These are phyloP conservation scores for Vigna angularis DNA, from an alignment of 306 rosid species.

Conservation along the genomic window DNA sequence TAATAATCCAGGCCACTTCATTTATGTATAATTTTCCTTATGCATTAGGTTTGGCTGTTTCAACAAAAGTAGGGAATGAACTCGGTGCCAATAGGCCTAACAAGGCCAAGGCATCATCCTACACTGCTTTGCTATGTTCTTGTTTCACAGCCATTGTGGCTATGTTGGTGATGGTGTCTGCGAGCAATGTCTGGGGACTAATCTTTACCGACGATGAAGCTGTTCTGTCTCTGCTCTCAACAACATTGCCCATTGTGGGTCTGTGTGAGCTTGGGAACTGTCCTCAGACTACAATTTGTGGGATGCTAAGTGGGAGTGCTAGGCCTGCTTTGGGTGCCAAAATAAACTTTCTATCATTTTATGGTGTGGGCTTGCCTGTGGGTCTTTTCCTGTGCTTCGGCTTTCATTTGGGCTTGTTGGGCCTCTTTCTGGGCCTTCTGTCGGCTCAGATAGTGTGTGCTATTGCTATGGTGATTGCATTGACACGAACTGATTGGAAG, in stretches of 20 bases:
- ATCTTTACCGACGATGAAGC: conserved; percentile 44
- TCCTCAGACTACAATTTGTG: conserved; percentile 56
- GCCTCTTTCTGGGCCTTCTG: conserved; percentile 49
- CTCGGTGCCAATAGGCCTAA: conserved; percentile 51
- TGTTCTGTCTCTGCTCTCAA: conserved; percentile 19
- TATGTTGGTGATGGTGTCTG: conserved; percentile 32
- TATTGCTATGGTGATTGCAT: conserved; percentile 29
- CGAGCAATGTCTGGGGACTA: conserved; percentile 41
- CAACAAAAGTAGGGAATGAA: conserved; percentile 57
- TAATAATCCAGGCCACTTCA: conserved; percentile 58
- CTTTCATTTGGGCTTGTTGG: conserved; percentile 41
- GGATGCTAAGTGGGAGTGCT: conserved; percentile 54
- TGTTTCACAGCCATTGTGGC: conserved; percentile 40
- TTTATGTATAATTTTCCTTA: conserved; percentile 50
- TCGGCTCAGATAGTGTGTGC: conserved; percentile 50
- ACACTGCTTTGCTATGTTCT: conserved; percentile 40
- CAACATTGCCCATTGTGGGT: background rate
- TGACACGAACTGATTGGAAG: conserved; percentile 47
- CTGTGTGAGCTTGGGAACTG: conserved; percentile 59
- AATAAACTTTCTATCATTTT: conserved; percentile 43
- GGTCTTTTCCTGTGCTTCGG: conserved; percentile 30
- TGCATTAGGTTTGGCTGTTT: conserved; percentile 53
- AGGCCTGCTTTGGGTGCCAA: conserved; percentile 48
- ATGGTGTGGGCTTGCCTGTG: conserved; percentile 52
- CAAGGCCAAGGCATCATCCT: conserved; percentile 46